These are phyloP conservation scores for Microbotryum silenes-acaulis DNA, from an alignment of 1,284 basidiomycete genomes.

Conservation along the genomic window DNA sequence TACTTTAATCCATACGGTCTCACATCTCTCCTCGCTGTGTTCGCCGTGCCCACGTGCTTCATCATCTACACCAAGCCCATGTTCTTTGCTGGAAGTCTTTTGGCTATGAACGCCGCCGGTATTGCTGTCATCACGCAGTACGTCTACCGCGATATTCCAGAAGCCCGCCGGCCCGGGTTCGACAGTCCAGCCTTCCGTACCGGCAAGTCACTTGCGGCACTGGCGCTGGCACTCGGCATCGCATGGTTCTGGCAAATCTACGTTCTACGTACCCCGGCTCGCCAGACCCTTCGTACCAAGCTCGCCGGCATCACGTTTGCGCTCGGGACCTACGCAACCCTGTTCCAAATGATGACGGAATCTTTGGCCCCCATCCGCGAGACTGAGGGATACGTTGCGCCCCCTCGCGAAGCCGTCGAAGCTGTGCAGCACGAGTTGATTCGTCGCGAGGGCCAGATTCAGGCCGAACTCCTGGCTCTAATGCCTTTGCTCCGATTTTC, in stretches of 20 bases:
- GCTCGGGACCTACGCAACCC: constrained; percentile 35
- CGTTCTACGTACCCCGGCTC: constrained; percentile 41
- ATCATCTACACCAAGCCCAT: constrained; percentile 38
- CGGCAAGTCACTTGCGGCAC: constrained; percentile 32
- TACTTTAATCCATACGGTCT: constrained; percentile 31
- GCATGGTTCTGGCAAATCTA: constrained; percentile 34
- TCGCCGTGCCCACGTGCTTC: constrained; percentile 1
- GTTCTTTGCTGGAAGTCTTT: constrained; percentile 34
- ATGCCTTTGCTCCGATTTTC: constrained; percentile 38
- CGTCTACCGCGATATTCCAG: constrained; percentile 6
- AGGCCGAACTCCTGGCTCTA: constrained; percentile 38
- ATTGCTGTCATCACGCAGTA: constrained; percentile 28
- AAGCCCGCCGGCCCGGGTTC: constrained; percentile 5
- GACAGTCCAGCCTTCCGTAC: constrained; percentile 31
- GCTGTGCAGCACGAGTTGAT: constrained; percentile 38
- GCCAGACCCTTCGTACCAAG: constrained; percentile 38
- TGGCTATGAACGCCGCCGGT: constrained; percentile 39
- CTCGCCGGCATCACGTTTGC: constrained; percentile 35
- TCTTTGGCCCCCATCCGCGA: constrained; percentile 17
- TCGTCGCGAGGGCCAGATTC: constrained; percentile 39
- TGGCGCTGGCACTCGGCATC: constrained; percentile 40
- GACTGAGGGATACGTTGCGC: constrained; percentile 15
- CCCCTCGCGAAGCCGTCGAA: constrained; percentile 34
- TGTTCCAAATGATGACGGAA: constrained; percentile 22
- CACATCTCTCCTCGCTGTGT: neutral